A percentile compares a stretch with the other conserved stretches of the same genome.
Conservation (phyloP, 2,329 filamentous ascomycete species). For the Aspergillus latus region DNA sequence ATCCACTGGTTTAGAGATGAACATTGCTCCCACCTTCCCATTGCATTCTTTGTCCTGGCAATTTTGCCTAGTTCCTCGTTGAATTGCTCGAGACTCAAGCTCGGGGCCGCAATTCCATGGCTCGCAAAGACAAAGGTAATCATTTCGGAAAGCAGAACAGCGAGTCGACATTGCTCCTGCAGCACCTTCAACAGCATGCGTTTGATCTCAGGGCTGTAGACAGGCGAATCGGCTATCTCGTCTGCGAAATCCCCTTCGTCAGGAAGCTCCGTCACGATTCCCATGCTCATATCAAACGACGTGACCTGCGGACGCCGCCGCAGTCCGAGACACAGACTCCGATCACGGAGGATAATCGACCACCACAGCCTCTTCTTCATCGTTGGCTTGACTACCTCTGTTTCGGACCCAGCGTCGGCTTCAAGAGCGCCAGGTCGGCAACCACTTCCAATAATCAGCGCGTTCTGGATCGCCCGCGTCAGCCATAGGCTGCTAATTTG, state of each 20-base stretch:
- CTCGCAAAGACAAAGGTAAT: constrained; percentile 48
- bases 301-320: constrained; percentile 54
- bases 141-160: constrained; percentile 50
- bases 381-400: constrained; percentile 32
- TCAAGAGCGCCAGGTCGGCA: no score
- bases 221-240: constrained; percentile 48
- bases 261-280: constrained; percentile 43
- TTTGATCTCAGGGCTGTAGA: constrained; percentile 51
- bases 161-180: constrained; percentile 49
- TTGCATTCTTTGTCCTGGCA: constrained; percentile 17
- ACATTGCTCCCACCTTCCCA: constrained; percentile 23
- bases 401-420: no score
- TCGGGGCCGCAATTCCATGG: constrained; percentile 15
- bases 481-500: constrained; percentile 46
- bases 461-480: constrained; percentile 52
- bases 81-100: constrained; percentile 20
- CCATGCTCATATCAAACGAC: constrained; percentile 49
- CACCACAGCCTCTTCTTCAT: constrained; percentile 56
- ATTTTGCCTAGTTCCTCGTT: constrained; percentile 12
- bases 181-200: constrained; percentile 47
- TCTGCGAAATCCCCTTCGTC: constrained; percentile 47
- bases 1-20: constrained; percentile 8
- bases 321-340: constrained; percentile 51
- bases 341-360: constrained; percentile 56
- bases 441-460: constrained; percentile 40